Conservation (phyloP, 371 early-diverging fungal genomes). For the Nosema muscidifuracis region DNA sequence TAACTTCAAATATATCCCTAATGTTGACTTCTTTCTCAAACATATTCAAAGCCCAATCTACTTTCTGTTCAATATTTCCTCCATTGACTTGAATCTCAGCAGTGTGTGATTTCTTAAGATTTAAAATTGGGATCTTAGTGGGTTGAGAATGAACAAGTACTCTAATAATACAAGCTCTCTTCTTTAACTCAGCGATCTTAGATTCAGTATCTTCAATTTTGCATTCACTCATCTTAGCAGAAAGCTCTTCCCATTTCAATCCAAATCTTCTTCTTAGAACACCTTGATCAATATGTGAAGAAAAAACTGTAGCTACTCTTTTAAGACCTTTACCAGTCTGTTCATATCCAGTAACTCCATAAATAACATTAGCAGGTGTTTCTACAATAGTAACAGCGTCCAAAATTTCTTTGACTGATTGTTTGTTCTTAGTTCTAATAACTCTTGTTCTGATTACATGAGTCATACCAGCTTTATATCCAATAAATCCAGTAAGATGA, state of each 20-base stretch:
- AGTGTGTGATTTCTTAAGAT: constrained; percentile 91
- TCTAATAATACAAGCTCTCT: constrained; percentile 92
- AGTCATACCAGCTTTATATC: constrained; percentile 99
- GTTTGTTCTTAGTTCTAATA: constrained; percentile 66
- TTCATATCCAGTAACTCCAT: constrained; percentile 98
- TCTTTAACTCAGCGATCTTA: constrained; percentile 91
- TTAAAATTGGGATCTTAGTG: constrained; percentile 79
- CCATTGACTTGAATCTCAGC: constrained; percentile 99
- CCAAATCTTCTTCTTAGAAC: constrained; percentile 96
- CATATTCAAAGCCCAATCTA: constrained; percentile 86
- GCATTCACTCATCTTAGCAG: constrained; percentile 89
- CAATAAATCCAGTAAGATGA: constrained; percentile 95
- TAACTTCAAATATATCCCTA: constrained; percentile 79
- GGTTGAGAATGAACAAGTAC: constrained; percentile 96
- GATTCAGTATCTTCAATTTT: constrained; percentile 69
- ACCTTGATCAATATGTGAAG: constrained; percentile 92
- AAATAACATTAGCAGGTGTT: constrained; percentile 90
- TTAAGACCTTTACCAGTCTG: constrained; percentile 93
- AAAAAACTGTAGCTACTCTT: constrained; percentile 92
- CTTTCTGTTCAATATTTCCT: constrained; percentile 89
- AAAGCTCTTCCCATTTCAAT: constrained; percentile 93
- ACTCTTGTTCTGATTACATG: constrained; percentile 94
- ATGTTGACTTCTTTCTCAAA: constrained; percentile 91
- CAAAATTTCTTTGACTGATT: constrained; percentile 75
- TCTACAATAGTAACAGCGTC: constrained; percentile 98